These are phyloP conservation scores for Acanthamoeba triangularis DNA, from an alignment of 208 protist genomes.

Conservation along the genomic window DNA sequence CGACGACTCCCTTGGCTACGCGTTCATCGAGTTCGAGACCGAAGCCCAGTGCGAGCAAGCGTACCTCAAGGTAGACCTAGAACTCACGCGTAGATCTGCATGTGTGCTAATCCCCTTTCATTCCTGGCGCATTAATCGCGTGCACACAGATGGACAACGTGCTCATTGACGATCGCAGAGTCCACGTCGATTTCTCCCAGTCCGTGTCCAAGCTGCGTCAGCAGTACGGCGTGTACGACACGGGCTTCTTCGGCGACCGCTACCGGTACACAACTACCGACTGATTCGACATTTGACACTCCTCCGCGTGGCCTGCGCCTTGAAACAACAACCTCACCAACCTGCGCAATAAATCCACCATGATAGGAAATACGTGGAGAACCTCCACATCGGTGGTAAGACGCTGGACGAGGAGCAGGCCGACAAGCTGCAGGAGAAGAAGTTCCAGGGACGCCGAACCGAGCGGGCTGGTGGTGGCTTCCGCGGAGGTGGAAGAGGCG, in stretches of 20 bases:
- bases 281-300: not conserved
- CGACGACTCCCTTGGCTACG: constrained; percentile 96
- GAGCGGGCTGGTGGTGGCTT: not conserved
- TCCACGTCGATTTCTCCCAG: constrained; percentile 99
- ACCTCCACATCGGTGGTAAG: not conserved
- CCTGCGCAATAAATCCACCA: not conserved
- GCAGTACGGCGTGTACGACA: constrained; percentile 35
- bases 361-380: constrained; percentile 30
- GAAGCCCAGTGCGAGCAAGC: constrained; percentile 90
- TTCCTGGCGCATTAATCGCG: constrained; percentile 85
- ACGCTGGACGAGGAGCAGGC: constrained; percentile 24
- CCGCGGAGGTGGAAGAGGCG: not conserved
- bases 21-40: constrained; percentile 98
- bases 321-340: not conserved
- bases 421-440: constrained; percentile 35
- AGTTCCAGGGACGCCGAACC: not conserved
- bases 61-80: constrained; percentile 68
- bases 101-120: constrained; percentile 40
- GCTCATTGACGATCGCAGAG: constrained; percentile 98
- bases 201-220: constrained; percentile 94
- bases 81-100: not conserved
- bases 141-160: constrained; percentile 96
- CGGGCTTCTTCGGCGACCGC: constrained; percentile 57
- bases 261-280: constrained; percentile 28
- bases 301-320: no score